Evolutionary conservation across 2,329 filamentous ascomycete genomes (phyloP).

Genomic region (Aspergillus sp.): DNA sequence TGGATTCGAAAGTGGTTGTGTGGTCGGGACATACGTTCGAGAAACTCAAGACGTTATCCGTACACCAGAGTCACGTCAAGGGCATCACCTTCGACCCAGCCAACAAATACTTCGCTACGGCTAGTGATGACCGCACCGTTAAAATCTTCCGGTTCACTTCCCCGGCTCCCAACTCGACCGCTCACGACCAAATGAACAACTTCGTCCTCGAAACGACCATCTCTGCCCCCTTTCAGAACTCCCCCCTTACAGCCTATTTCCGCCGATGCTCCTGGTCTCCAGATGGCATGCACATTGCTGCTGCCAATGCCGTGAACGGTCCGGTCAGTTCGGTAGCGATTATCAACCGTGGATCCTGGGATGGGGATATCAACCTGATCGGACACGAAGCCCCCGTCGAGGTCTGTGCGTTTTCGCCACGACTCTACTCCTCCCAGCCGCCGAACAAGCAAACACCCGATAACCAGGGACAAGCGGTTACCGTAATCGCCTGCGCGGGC

Average conservation of each 20-base stretch:
- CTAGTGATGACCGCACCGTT: constrained; percentile 93
- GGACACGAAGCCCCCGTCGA: constrained; percentile 96
- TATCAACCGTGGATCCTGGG: constrained; percentile 87
- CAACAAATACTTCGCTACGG: constrained; percentile 98
- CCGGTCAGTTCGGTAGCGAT: constrained; percentile 97
- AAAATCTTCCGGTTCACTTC: constrained; percentile 95
- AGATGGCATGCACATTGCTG: constrained; percentile 94
- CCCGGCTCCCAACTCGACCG: constrained; percentile 83
- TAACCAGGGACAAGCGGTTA: constrained; percentile 57
- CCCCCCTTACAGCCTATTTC: constrained; percentile 95
- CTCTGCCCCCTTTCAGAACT: constrained; percentile 79
- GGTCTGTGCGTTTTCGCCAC: constrained; percentile 93
- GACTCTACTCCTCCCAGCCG: constrained; percentile 76
- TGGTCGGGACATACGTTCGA: constrained; percentile 99
- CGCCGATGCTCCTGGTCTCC: constrained; percentile 96
- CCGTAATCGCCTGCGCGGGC: constrained; percentile 93
- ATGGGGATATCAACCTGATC: constrained; percentile 94
- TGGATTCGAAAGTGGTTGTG: constrained; percentile 97
- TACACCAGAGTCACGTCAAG: constrained; percentile 97
- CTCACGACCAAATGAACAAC: constrained; percentile 95
- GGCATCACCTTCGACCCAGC: constrained; percentile 98
- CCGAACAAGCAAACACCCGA: constrained; percentile 48
- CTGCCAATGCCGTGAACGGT: constrained; percentile 94
- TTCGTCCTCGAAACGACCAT: constrained; percentile 95
- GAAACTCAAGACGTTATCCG: constrained; percentile 88